Evolutionary conservation across 129 eudicot genomes (phyloP), one percentile per base, ranked within the genome.

Genomic region (Lactuca saligna): DNA sequence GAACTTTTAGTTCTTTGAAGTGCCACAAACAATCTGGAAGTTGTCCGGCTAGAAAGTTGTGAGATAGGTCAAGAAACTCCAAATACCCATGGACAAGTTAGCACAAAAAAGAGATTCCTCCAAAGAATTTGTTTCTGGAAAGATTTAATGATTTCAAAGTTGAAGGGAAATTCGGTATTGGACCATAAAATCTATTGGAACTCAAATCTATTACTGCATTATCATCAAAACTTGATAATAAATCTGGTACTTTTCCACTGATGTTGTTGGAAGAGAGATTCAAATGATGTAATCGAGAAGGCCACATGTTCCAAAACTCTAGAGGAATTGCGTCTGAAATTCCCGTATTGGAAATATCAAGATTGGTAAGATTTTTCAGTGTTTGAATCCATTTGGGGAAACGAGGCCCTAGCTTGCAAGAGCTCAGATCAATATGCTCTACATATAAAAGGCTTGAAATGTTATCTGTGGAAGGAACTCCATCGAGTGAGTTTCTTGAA

Each of bases 341-440:
- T 39, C 44, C 8, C 7, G 44, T 39, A 17, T 33, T 7, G 7
- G 35, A 8, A 54, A 53, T 34, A 25, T 14, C 16, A 5, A 16
- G 42, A 68, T 0, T 3, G 16, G 42, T 49, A 49, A 68, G 14
- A 2, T 15, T 50, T 7, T 12, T 69, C 37, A 73, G 78, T 17
- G 75, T 78, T 20, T 7, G 35, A 38, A 82, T 78, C 86, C 83
- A 82, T 11, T 31, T 14, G 29, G 29, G 29, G 29, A 25, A 25
- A 25, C 29, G 29, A 25, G 29, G 29, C 29, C 29, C 29, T 25
- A 82, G 42, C 38, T 57, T 74, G 58, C 83, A 73, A n/a, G 62
- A 17, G 29, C 32, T 16, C 41, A 82, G 17, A 31, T 15, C 37
- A 31, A 62, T 3, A 17, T n/a, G n/a, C 13, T 9, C 7, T 13